Evolutionary conservation across 257 asterid genomes (phyloP), one percentile per base, ranked within the genome.

Genomic region (Primulina huaijiensis): DNA sequence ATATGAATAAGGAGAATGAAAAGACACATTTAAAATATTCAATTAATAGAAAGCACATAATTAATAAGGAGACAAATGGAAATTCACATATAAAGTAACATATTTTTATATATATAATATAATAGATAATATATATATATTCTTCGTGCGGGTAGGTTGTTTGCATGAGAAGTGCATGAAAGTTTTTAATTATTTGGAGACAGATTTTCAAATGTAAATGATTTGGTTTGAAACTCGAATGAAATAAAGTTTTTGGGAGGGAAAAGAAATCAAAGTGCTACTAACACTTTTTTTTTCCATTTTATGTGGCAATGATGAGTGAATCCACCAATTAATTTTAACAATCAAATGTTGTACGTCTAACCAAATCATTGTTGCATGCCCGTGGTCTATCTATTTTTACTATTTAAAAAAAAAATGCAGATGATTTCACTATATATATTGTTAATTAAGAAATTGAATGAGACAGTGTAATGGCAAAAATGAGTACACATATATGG

Each of bases 161-260:
- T 38, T 77, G 82, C 85, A 77, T 78, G 82, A 50, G 57, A 77
- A 57, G 62, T 77, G 75, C 74, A 72, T 72, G 76, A 50, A 76
- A 23, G 62, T 11, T 43, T 50, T 3, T 50, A 5, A 55, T 53
- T 74, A 38, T 55, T 40, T 43, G 80, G 78, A 68, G 85, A 81
- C 85, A 81, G 65, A 78, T 72, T 17, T 81, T 81, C 85, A 65
- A 81, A 81, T 43, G 78, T 10, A 35, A 81, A 81, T 81, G 70
- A 81, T 78, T 81, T 65, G 70, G 80, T 77, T 70, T 75, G 66
- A 73, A 71, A 67, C 40, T 74, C 74, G 59, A 72, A 71, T 63
- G 61, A 60, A 65, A 37, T 34, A 53, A 62, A 71, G 52, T 20
- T 66, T 69, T 67, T 64, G 64, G 79, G 74, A 37, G 67, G 71